These are phyloP conservation scores for Cladophialophora carrionii DNA, from an alignment of 2,329 filamentous ascomycete genomes.

Conservation along the genomic window DNA sequence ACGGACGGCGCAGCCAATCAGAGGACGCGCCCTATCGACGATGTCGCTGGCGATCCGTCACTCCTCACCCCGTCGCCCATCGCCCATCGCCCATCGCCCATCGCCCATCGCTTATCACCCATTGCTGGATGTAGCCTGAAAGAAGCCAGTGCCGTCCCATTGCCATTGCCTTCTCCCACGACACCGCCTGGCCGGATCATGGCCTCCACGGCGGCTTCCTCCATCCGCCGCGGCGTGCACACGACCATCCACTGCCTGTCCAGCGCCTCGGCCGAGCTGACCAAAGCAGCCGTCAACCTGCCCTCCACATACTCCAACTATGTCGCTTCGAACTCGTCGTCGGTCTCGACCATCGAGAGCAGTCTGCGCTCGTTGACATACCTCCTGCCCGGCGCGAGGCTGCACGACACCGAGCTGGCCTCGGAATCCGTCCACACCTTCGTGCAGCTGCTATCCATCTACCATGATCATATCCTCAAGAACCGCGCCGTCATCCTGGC, in stretches of 20 bases:
- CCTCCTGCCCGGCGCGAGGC: slow-evolving; percentile 75
- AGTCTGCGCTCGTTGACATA: slow-evolving; percentile 91
- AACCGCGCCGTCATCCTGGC: slow-evolving; percentile 54
- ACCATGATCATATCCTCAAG: slow-evolving; percentile 36
- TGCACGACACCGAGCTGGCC: slow-evolving; percentile 80
- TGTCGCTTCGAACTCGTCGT: slow-evolving; percentile 90
- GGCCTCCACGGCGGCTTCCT: slow-evolving; percentile 33
- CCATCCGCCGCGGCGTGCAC: slow-evolving; percentile 31
- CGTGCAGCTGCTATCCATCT: slow-evolving; percentile 35
- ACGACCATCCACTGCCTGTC: slow-evolving; percentile 33
- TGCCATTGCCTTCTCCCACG: background rate
- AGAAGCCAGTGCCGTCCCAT: background rate
- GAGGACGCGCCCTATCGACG: no score
- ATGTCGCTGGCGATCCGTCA: background rate
- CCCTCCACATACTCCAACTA: slow-evolving; percentile 71
- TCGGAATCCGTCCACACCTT: slow-evolving; percentile 70
- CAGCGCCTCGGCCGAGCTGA: slow-evolving; percentile 32
- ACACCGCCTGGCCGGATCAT: slow-evolving; percentile 17
- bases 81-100: background rate
- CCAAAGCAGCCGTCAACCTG: slow-evolving; percentile 32
- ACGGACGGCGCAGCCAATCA: background rate
- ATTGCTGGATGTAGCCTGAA: slow-evolving; percentile 4
- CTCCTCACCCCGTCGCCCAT: background rate
- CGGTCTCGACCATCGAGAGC: slow-evolving; percentile 93
- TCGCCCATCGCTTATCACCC: background rate